Conservation (phyloP, 106 monocot genomes). For the Dioscorea zingiberensis region DNA sequence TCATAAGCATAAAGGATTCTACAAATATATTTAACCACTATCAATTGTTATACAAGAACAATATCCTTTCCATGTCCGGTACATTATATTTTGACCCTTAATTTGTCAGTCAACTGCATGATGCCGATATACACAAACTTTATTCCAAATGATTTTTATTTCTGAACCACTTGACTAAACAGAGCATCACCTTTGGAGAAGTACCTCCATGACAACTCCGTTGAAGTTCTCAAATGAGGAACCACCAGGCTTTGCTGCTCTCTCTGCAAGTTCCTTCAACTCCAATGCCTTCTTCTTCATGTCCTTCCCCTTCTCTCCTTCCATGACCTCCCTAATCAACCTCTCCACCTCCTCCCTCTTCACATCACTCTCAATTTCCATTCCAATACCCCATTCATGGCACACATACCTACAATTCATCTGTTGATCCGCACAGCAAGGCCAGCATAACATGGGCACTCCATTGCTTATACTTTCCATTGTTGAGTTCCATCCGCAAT, state of each 20-base stretch:
- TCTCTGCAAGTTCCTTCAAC: constrained; percentile 30
- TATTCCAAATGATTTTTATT: too few species aligned
- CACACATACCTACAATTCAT: constrained; percentile 37
- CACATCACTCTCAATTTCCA: constrained; percentile 45
- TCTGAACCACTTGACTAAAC: too few species aligned
- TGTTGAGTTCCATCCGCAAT: constrained; percentile 69
- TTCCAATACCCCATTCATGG: constrained; percentile 42
- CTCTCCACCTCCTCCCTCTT: constrained; percentile 30
- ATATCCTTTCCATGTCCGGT: too few species aligned
- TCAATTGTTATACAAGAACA: too few species aligned
- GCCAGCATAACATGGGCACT: constrained; percentile 49
- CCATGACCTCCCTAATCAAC: constrained; percentile 48
- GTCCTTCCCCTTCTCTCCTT: constrained; percentile 33
- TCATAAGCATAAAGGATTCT: too few species aligned
- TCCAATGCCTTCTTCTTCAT: constrained; percentile 26
- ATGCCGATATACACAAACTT: too few species aligned
- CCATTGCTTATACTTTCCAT: constrained; percentile 38
- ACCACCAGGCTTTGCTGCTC: constrained; percentile 19
- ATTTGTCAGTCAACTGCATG: too few species aligned
- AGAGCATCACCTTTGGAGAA: not conserved
- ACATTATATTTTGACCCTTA: too few species aligned
- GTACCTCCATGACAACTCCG: constrained; percentile 10
- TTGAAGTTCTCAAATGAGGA: constrained; percentile 23
- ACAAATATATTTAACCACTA: too few species aligned
- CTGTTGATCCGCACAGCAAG: constrained; percentile 48